phyloP scores from a whole-genome alignment of 2,329 filamentous ascomycete genomes.

The Talaromyces sp. region DNA sequence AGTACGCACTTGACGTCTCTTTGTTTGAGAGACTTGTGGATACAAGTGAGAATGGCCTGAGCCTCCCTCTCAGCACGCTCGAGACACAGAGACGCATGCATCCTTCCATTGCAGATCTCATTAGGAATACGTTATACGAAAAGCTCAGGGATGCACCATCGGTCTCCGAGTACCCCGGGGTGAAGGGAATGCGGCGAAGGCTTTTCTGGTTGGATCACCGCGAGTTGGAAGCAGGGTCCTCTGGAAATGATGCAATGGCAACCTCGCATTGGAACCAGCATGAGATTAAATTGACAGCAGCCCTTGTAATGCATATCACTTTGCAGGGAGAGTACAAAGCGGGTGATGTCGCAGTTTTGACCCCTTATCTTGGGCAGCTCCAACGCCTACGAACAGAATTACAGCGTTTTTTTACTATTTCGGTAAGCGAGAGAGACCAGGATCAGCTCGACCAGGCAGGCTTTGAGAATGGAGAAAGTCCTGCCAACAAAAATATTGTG shows the following conservation, averaged over 20 bases:
- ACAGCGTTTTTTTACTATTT: constrained; percentile 52
- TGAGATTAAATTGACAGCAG: constrained; percentile 61
- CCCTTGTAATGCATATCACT: constrained; percentile 61
- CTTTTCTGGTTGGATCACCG: constrained; percentile 53
- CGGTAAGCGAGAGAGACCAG: constrained; percentile 59
- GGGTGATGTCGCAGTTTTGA: constrained; percentile 66
- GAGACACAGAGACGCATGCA: constrained; percentile 63
- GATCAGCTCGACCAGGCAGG: constrained; percentile 48
- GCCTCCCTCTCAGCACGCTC: constrained; percentile 41
- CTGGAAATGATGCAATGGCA: constrained; percentile 20
- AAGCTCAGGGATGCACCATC: constrained; percentile 48
- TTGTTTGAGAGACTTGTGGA: constrained; percentile 51
- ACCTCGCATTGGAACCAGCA: constrained; percentile 46
- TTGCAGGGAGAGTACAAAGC: constrained; percentile 58
- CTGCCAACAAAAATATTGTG: constrained; percentile 4
- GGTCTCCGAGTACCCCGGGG: constrained; percentile 34
- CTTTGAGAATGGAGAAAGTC: constrained; percentile 23
- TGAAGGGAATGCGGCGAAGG: constrained; percentile 45
- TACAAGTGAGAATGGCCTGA: constrained; percentile 13
- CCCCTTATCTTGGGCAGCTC: constrained; percentile 54
- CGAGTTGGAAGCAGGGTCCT: constrained; percentile 32
- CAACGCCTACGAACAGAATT: constrained; percentile 41
- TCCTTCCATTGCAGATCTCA: constrained; percentile 56
- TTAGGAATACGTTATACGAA: constrained; percentile 56
- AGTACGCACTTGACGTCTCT: constrained; percentile 46